These are phyloP conservation scores for Colletotrichum higginsianum DNA, from an alignment of 2,329 filamentous ascomycete genomes.

Conservation along the genomic window DNA sequence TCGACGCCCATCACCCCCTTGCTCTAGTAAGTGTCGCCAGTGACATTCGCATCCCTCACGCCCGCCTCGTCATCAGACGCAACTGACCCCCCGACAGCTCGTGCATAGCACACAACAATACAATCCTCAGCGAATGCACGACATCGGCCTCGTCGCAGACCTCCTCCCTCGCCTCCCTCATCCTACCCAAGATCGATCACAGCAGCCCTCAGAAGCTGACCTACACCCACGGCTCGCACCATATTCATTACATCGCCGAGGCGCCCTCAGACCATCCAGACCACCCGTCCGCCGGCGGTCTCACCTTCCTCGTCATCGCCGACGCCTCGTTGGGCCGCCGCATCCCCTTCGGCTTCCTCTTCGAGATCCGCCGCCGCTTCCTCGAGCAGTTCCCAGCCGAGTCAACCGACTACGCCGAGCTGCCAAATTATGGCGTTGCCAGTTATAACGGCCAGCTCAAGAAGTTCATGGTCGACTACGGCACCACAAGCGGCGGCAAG, in stretches of 20 bases:
- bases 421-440: conserved; percentile 92
- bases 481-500: conserved; percentile 81
- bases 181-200: conserved; percentile 96
- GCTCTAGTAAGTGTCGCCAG: conserved; percentile 74
- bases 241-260: conserved; percentile 96
- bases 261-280: conserved; percentile 76
- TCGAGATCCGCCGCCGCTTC: conserved; percentile 92
- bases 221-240: conserved; percentile 91
- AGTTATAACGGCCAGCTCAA: conserved; percentile 88
- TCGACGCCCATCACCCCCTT: conserved; percentile 77
- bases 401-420: conserved; percentile 78
- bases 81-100: conserved; percentile 68
- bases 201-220: conserved; percentile 87
- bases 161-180: conserved; percentile 89
- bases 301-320: conserved; percentile 93
- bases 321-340: conserved; percentile 86
- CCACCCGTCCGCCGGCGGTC: conserved; percentile 78
- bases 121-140: conserved; percentile 94
- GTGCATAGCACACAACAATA: conserved; percentile 94
- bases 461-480: conserved; percentile 85
- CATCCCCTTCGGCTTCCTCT: conserved; percentile 92
- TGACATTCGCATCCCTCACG: conserved; percentile 9
- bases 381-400: conserved; percentile 76
- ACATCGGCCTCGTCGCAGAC: conserved; percentile 86
- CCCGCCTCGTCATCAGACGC: conserved; percentile 17